phyloP scores from a whole-genome alignment of 106 monocot genomes.

The Iris macrosiphon region DNA sequence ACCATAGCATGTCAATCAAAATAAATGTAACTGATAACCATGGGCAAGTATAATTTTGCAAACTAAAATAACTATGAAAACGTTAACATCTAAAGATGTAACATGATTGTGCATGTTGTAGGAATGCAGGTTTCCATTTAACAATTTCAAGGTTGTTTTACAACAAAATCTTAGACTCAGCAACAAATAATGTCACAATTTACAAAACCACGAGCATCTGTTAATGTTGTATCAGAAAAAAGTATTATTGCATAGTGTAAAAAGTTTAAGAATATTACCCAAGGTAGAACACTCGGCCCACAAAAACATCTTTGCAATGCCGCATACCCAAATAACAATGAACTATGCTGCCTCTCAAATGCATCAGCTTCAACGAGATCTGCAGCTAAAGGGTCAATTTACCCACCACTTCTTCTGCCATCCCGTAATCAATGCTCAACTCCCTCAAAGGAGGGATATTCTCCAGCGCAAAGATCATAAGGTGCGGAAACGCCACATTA shows the following conservation, averaged over 20 bases:
- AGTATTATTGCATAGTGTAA: neutral
- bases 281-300: conserved; percentile 9
- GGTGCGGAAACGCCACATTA: conserved; percentile 60
- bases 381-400: conserved; percentile 33
- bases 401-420: conserved; percentile 59
- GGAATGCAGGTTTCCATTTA: too few species aligned
- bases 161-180: neutral
- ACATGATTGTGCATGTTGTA: too few species aligned
- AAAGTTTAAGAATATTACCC: conserved; percentile 8
- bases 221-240: neutral
- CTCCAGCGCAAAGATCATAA: conserved; percentile 92
- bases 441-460: conserved; percentile 93
- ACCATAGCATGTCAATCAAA: too few species aligned
- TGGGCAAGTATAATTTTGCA: too few species aligned
- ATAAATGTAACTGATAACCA: too few species aligned
- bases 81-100: too few species aligned
- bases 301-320: conserved; percentile 8
- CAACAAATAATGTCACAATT: neutral
- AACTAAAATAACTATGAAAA: too few species aligned
- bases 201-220: neutral
- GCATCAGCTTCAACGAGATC: neutral
- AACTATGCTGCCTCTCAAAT: neutral
- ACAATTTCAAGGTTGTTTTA: too few species aligned
- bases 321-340: neutral
- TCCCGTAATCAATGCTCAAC: conserved; percentile 92